Evolutionary conservation across 2,329 filamentous ascomycete species (phyloP).

Genomic region (Plenodomus biglobosus): DNA sequence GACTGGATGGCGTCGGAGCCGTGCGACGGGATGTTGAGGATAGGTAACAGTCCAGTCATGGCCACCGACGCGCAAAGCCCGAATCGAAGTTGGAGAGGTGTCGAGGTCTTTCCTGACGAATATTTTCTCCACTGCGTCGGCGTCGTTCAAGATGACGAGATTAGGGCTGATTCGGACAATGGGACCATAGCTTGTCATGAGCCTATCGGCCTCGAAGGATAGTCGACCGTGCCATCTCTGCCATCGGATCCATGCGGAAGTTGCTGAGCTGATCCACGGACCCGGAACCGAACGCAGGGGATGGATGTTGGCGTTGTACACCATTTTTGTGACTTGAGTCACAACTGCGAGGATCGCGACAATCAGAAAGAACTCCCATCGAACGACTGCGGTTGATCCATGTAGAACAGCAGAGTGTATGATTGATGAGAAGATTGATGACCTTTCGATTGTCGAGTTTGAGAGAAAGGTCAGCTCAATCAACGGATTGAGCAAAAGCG

Average conservation of each 20-base stretch:
- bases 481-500: too few relatives aligned
- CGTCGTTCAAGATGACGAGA: constrained; percentile 22
- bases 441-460: too few relatives aligned
- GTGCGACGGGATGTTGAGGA: constrained; percentile 21
- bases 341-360: too few relatives aligned
- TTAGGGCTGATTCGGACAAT: constrained; percentile 23
- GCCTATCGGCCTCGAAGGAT: constrained; percentile 22
- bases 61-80: constrained; percentile 21
- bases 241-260: constrained; percentile 21
- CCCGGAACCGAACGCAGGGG: constrained; percentile 17
- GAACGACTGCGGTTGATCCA: too few relatives aligned
- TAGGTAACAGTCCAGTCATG: constrained; percentile 27
- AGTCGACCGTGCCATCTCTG: constrained; percentile 22
- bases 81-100: constrained; percentile 21
- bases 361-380: too few relatives aligned
- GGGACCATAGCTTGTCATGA: constrained; percentile 19
- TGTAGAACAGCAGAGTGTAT: too few relatives aligned
- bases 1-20: constrained; percentile 18
- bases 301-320: constrained; percentile 9
- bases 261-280: constrained; percentile 21
- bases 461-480: too few relatives aligned
- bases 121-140: constrained; percentile 18
- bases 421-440: too few relatives aligned
- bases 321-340: too few relatives aligned
- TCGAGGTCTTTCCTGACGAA: constrained; percentile 22